Evolutionary conservation across 2,329 filamentous ascomycete species (phyloP), one percentile per base, ranked within the genome.

Genomic region (Samsoniella hepiali): DNA sequence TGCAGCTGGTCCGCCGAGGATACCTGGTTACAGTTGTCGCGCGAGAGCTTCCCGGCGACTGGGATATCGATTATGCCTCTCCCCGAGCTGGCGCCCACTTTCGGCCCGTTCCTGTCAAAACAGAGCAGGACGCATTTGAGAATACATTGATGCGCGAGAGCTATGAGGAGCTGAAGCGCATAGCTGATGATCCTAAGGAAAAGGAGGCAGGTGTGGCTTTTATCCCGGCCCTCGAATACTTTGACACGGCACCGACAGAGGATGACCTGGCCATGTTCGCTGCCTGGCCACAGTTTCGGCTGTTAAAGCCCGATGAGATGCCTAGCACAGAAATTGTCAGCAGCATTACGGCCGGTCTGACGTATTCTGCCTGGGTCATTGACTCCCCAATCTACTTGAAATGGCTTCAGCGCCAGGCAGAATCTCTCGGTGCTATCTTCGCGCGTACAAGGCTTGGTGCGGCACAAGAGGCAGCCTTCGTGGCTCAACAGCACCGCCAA

Each of bases 1-100:
- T 64, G 47, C 55, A 64, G 32, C 38, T 64, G n/a, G 45, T 17
- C 4, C 62, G 49, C 10, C 45, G 55, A 31, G 62, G 55, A 31
- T 47, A 58, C 29, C 29, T n/a, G 13, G 50, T 55, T 8, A 59
- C 50, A 6, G 40, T 55, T 9, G 17, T 59, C 40, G 40, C 55
- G 13, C 32, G 50, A 29, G 50, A 60, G 42, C 62, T 58, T n/a
- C 50, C 50, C 13, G 49, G 50, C n/a, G 55, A 55, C 31, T 60
- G 45, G 56, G 56, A 54, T 47, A 51, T 59, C n/a, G 55, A 53
- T 38, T 63, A 63, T 27, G 49, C 56, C n/a, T 63, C 56, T 17
- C 36, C 49, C 11, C 38, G 62, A 8, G 49, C 55, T 22, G 62
- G 56, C 13, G 62, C 62, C 2, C 62, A 59, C 42, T 58, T 54